These are phyloP conservation scores for Pythium aristosporum DNA, from an alignment of 352 stramenopile species.

Conservation along the genomic window DNA sequence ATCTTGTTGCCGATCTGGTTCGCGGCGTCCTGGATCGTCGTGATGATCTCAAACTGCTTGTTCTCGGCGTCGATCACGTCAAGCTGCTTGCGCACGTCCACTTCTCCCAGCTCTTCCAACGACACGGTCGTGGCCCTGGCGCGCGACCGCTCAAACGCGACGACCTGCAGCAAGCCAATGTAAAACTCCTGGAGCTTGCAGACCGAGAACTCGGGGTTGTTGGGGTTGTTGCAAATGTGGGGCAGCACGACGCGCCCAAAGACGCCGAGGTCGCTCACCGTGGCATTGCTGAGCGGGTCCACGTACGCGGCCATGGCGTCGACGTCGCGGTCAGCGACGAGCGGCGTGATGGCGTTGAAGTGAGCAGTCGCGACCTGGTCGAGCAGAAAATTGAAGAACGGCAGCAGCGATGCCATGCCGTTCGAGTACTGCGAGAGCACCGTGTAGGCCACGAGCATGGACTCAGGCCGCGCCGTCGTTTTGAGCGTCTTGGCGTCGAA, in stretches of 20 bases:
- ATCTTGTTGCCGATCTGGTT: constrained; percentile 24
- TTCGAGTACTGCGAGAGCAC: constrained; percentile 1
- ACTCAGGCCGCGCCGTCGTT: background rate
- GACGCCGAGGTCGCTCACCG: constrained; percentile 17
- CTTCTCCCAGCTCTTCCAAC: constrained; percentile 18
- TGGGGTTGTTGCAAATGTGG: constrained; percentile 16
- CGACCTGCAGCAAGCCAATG: constrained; percentile 5
- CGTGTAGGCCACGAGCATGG: background rate
- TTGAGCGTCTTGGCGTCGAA: background rate
- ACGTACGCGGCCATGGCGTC: constrained; percentile 16
- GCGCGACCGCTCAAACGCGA: constrained; percentile 10
- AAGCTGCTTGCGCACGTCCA: constrained; percentile 29
- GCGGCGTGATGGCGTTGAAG: constrained; percentile 20
- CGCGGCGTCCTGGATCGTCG: constrained; percentile 16
- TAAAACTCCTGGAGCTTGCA: constrained; percentile 28
- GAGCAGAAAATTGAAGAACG: constrained; percentile 19
- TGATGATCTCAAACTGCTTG: constrained; percentile 26
- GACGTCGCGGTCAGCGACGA: constrained; percentile 12
- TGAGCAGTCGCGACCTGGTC: constrained; percentile 20
- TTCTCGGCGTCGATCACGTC: constrained; percentile 27
- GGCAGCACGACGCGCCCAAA: constrained; percentile 10
- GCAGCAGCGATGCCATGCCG: constrained; percentile 1
- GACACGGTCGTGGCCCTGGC: background rate
- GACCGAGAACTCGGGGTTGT: constrained; percentile 17
- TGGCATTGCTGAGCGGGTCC: constrained; percentile 6